Percentiles rank a stretch among this genome's conserved stretches.
Conservation (phyloP, 805 yeast species). For the Wickerhamiella vanderwaltii region DNA sequence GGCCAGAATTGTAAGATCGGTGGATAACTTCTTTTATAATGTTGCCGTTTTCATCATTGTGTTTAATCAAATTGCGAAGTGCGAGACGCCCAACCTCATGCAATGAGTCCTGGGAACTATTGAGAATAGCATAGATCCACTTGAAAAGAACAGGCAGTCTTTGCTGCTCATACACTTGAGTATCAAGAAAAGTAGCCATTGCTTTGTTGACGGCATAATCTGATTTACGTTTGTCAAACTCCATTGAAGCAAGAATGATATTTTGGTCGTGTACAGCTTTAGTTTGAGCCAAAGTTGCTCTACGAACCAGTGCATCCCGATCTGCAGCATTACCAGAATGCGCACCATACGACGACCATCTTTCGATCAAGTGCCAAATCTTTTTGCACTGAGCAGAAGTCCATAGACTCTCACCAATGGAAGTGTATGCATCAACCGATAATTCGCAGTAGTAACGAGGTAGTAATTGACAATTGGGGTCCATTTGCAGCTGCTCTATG, state of each 20-base stretch:
- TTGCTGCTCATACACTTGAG: constrained; percentile 24
- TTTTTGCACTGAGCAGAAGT: constrained; percentile 31
- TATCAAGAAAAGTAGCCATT: constrained; percentile 67
- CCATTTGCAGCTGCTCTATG: constrained; percentile 41
- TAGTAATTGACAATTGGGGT: constrained; percentile 45
- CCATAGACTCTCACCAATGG: constrained; percentile 19
- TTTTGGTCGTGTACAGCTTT: constrained; percentile 15
- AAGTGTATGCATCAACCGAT: constrained; percentile 54
- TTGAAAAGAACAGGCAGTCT: constrained; percentile 41
- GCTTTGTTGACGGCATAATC: constrained; percentile 65
- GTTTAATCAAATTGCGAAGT: constrained; percentile 48
- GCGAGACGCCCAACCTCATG: constrained; percentile 60
- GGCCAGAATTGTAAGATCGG: constrained; percentile 47
- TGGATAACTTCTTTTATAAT: constrained; percentile 46
- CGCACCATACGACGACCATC: constrained; percentile 91
- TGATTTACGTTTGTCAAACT: constrained; percentile 59
- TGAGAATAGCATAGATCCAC: constrained; percentile 71
- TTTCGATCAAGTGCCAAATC: constrained; percentile 70
- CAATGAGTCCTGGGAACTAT: constrained; percentile 43
- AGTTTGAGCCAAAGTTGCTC: constrained; percentile 28
- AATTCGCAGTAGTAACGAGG: constrained; percentile 77
- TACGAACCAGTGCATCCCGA: constrained; percentile 49
- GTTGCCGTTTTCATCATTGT: constrained; percentile 44
- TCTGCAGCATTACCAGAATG: constrained; percentile 47
- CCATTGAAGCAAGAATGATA: constrained; percentile 33